Conservation (phyloP, 768 basidiomycete species). For the Trametes sanguinea region DNA sequence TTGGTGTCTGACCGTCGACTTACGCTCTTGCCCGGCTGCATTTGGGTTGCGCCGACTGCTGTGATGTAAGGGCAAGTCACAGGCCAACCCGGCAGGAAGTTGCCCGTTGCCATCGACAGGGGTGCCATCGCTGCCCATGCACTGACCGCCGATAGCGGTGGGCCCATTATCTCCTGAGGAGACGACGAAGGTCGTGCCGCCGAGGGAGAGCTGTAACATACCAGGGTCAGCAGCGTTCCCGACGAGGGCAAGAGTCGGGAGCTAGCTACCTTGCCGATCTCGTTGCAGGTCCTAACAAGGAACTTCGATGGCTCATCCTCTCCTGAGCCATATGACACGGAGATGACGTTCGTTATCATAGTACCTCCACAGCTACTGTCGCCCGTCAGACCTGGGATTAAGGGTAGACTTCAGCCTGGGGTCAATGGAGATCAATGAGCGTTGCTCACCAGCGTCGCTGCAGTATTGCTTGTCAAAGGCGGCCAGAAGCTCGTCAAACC, state of each 20-base stretch:
- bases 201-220: neutral
- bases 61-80: conserved; percentile 43
- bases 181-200: neutral
- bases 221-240: neutral
- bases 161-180: neutral
- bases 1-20: too few relatives aligned
- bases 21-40: conserved; percentile 25
- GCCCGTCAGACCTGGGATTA: neutral
- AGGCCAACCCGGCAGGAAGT: conserved; percentile 46
- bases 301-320: neutral
- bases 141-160: neutral
- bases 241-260: neutral
- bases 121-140: neutral
- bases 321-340: neutral
- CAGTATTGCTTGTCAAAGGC: neutral
- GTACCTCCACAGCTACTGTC: neutral
- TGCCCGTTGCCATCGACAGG: conserved; percentile 18
- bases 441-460: neutral
- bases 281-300: neutral
- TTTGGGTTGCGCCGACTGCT: conserved; percentile 39
- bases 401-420: neutral
- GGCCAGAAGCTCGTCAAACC: neutral
- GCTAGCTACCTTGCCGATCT: neutral
- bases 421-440: neutral
- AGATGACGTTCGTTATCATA: neutral